Evolutionary conservation across 2,329 filamentous ascomycete genomes (phyloP).

Genomic region (Cryphonectria naterciae): DNA sequence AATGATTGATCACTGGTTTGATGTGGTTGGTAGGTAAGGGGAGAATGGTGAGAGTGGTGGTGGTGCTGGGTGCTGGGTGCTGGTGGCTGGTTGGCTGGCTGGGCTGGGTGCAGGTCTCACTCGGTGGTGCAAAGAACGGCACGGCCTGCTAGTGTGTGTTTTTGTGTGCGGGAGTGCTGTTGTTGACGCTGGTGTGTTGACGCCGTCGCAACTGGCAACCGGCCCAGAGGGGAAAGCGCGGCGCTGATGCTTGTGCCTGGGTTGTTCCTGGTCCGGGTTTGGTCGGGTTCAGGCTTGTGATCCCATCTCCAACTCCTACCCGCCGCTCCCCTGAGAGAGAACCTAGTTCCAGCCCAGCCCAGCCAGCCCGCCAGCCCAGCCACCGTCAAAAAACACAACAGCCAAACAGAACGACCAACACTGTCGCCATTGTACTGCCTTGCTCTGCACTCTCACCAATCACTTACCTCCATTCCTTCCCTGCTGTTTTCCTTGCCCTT

Average conservation of each 20-base stretch:
- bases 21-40: background rate
- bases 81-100: background rate
- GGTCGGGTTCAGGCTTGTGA: constrained; percentile 11
- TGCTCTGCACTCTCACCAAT: background rate
- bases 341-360: constrained; percentile 8
- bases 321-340: constrained; percentile 1
- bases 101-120: background rate
- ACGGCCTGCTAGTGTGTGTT: background rate
- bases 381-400: constrained; percentile 5
- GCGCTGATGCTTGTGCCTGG: constrained; percentile 1
- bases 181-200: background rate
- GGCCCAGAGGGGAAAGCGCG: constrained; percentile 8
- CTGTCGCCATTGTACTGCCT: background rate
- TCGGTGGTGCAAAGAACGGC: background rate
- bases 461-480: background rate
- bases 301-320: constrained; percentile 27
- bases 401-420: background rate
- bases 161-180: background rate
- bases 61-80: too few species aligned
- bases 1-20: background rate
- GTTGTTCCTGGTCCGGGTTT: background rate
- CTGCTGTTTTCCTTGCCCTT: background rate
- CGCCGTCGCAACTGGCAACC: constrained; percentile 20
- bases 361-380: constrained; percentile 16
- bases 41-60: background rate